Evolutionary conservation across 257 asterid species (phyloP).

Genomic region (Nicotiana obtusifolia): DNA sequence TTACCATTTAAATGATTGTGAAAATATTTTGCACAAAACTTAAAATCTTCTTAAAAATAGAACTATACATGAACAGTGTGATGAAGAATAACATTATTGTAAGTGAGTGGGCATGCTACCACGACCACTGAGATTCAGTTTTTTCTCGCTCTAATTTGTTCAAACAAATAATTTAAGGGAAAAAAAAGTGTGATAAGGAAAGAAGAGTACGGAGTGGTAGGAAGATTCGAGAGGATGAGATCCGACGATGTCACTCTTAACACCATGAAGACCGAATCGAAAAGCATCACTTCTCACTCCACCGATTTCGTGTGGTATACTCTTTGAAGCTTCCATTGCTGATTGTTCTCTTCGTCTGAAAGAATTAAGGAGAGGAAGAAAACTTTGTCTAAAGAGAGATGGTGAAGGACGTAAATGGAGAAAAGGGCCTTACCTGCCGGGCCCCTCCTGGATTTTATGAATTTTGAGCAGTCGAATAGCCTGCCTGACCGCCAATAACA

Average conservation of each 20-base stretch:
- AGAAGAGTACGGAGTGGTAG: conserved; percentile 19
- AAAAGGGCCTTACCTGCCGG: neutral
- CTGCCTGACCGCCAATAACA: no score
- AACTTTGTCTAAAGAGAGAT: neutral
- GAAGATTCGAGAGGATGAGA: conserved; percentile 77
- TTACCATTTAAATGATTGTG: no score
- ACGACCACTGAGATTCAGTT: no score
- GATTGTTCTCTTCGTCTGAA: neutral
- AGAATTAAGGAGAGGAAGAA: neutral
- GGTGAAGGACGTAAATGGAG: neutral
- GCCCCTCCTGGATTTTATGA: no score
- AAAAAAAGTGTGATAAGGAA: neutral
- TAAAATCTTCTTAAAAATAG: no score
- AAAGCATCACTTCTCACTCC: neutral
- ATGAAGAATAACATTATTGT: no score
- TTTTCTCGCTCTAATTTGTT: no score
- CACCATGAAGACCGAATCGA: conserved; percentile 64
- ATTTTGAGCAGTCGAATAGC: no score
- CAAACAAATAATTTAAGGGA: no score
- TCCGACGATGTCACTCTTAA: conserved; percentile 71
- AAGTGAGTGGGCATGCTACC: no score
- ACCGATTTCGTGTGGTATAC: neutral
- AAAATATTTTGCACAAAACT: no score
- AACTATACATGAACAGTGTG: no score
- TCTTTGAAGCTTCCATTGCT: neutral